phyloP scores from a whole-genome alignment of 1,139 yeast genomes.

The Taphrina betulina region DNA sequence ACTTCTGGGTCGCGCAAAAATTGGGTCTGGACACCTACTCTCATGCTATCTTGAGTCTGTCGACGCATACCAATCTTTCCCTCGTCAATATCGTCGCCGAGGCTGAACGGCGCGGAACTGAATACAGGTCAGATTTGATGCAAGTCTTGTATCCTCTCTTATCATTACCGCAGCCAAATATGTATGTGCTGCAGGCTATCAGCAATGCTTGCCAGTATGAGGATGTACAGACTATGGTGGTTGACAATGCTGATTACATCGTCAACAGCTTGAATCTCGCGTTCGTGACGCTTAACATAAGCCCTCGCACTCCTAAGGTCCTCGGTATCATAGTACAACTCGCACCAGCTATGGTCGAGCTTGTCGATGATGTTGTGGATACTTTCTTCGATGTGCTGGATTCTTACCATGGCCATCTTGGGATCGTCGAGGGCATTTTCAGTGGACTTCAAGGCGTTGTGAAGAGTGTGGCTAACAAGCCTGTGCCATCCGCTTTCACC shows the following conservation, averaged over 20 bases:
- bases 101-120: conserved; percentile 47
- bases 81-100: conserved; percentile 50
- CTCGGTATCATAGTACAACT: conserved; percentile 64
- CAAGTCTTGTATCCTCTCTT: conserved; percentile 59
- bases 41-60: conserved; percentile 5
- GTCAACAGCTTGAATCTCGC: conserved; percentile 70
- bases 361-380: conserved; percentile 67
- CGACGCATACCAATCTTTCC: conserved; percentile 40
- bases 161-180: conserved; percentile 54
- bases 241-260: conserved; percentile 74
- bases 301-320: conserved; percentile 72
- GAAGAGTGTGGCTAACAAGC: conserved; percentile 50
- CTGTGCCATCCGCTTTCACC: conserved; percentile 36
- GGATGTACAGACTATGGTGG: conserved; percentile 56
- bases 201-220: conserved; percentile 54
- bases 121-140: conserved; percentile 53
- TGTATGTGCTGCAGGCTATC: conserved; percentile 48
- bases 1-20: conserved; percentile 19
- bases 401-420: conserved; percentile 75
- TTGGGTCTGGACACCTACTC: conserved; percentile 3
- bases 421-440: conserved; percentile 71
- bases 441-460: conserved; percentile 66
- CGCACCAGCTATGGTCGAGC: conserved; percentile 68
- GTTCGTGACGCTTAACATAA: conserved; percentile 64
- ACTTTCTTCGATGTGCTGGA: conserved; percentile 77